Evolutionary conservation across 2,329 filamentous ascomycete species (phyloP), one percentile per base, ranked within the genome.

Genomic region (Westerdykella sp.): DNA sequence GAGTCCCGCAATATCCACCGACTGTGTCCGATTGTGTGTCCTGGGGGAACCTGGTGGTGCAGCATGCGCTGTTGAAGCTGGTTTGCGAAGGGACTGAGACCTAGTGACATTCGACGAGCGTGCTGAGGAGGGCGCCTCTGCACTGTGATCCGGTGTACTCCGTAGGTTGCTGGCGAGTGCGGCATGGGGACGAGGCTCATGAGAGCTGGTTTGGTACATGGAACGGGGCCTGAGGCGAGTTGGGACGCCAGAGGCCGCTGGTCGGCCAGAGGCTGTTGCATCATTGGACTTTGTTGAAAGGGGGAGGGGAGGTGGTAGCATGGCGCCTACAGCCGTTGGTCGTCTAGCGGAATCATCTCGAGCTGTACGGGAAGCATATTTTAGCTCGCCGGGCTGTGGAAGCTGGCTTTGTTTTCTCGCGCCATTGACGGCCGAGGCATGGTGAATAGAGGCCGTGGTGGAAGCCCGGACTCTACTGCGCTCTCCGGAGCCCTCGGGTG

Each of bases 341-440:
- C 32, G n/a, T 18, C 32, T 35, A 13, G n/a, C n/a, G 32, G 25
- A 2, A 12, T 28, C 32, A 14, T 35, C 32, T 35, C n/a, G 32
- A 15, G 6, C 32, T 14, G 41, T 41, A 18, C 44, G 40, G 15
- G 34, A 16, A 12, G 49, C 44, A 16, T 48, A 43, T 37, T 42
- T 62, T n/a, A 53, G 40, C 16, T 59, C 54, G n/a, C 61, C 61
- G 30, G 54, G 57, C 39, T 66, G 63, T 13, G 61, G 62, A 23
- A 66, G 53, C 40, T 63, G 51, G 45, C 63, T 65, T 21, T 58
- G 55, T 34, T 49, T 35, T 21, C 50, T 58, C 18, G 41, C 14
- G 7, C 30, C 45, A 28, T 54, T 44, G 28, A 21, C 32, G 32
- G 21, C 37, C 6, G n/a, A 15, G n/a, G 12, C 13, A 35, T 35